Conservation (phyloP, 768 basidiomycete species). For the Hygrocybe punicea region DNA sequence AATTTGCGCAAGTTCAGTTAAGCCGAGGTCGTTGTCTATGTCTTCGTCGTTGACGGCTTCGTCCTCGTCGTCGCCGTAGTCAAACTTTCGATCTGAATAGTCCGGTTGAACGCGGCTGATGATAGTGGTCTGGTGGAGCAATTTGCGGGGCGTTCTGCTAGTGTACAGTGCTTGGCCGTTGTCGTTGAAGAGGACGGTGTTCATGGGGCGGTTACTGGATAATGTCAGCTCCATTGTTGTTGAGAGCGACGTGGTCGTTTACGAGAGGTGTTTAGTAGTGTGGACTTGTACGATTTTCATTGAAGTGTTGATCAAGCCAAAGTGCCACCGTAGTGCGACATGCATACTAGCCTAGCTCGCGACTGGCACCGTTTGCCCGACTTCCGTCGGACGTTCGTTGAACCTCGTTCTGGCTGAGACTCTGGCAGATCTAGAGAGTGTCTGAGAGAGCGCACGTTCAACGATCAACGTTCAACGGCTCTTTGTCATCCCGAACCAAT, state of each 20-base stretch:
- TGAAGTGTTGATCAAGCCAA: too few relatives aligned
- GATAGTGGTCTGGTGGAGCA: neutral
- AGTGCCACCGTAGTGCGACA: too few relatives aligned
- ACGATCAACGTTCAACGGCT: too few relatives aligned
- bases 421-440: too few relatives aligned
- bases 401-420: too few relatives aligned
- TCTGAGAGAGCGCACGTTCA: too few relatives aligned
- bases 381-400: too few relatives aligned
- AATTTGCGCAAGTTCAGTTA: neutral
- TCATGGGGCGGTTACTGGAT: neutral
- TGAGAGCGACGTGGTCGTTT: neutral
- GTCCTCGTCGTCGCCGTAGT: neutral
- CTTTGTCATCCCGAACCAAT: too few relatives aligned
- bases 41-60: neutral
- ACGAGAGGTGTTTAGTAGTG: too few relatives aligned
- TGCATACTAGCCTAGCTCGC: too few relatives aligned
- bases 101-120: neutral
- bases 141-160: neutral
- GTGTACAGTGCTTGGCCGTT: conserved; percentile 2
- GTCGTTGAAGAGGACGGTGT: neutral
- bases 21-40: neutral
- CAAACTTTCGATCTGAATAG: neutral
- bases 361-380: too few relatives aligned
- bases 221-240: neutral
- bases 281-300: too few relatives aligned